Conservation (phyloP, 495 filamentous ascomycete genomes). For the Xylaria longipes region DNA sequence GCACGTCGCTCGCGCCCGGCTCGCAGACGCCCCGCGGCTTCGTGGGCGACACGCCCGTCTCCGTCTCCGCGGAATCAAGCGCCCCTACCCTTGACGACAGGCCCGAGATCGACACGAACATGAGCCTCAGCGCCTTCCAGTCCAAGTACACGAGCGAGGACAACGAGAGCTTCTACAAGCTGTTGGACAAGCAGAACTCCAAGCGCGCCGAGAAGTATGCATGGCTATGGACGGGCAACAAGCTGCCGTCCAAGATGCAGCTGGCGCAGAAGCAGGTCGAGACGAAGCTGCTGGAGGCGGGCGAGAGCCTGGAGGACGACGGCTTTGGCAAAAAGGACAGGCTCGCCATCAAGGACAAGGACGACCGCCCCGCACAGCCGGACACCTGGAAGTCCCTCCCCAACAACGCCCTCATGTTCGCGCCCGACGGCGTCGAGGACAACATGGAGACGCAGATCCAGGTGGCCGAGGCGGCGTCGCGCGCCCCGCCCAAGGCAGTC, state of each 20-base stretch:
- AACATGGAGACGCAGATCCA: conserved; percentile 68
- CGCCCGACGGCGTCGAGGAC: conserved; percentile 72
- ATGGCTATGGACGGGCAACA: conserved; percentile 89
- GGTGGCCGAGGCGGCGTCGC: conserved; percentile 70
- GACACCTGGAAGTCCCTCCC: conserved; percentile 77
- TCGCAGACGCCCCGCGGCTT: conserved; percentile 60
- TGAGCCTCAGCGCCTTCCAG: conserved; percentile 86
- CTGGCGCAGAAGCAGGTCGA: conserved; percentile 79
- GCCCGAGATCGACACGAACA: conserved; percentile 74
- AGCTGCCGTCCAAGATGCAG: conserved; percentile 84
- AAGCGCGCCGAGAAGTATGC: conserved; percentile 81
- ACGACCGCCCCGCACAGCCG: conserved; percentile 77
- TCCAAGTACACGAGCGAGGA: conserved; percentile 95
- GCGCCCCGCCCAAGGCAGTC: conserved; percentile 77
- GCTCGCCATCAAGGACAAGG: conserved; percentile 64
- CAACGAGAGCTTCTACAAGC: conserved; percentile 92
- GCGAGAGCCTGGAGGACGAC: conserved; percentile 51
- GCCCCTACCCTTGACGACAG: conserved; percentile 40
- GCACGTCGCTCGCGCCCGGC: conserved; percentile 42
- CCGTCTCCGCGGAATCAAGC: conserved; percentile 55
- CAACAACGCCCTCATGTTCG: conserved; percentile 88
- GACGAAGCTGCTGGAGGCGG: conserved; percentile 61
- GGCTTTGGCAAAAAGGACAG: conserved; percentile 56
- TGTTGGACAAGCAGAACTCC: conserved; percentile 89
- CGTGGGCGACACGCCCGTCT: conserved; percentile 71